Percentiles rank a stretch among this genome's conserved stretches.
Evolutionary conservation across 257 asterid species (phyloP).

Genomic region (Gentiana straminea): DNA sequence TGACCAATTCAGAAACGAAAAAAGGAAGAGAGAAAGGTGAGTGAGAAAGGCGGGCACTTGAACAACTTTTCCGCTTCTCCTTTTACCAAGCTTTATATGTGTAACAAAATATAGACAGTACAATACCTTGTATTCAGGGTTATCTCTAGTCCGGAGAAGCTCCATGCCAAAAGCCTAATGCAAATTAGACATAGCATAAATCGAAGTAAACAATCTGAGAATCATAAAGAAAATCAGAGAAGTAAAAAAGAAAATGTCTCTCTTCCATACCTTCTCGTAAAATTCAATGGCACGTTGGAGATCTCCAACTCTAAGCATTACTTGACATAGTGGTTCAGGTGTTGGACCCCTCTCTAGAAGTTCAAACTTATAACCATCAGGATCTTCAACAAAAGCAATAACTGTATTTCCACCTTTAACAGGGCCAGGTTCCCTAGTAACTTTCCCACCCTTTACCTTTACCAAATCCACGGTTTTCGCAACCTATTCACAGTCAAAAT

Average conservation of each 20-base stretch:
- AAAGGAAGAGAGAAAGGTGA: not conserved
- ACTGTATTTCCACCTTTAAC: constrained; percentile 97
- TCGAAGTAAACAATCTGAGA: not conserved
- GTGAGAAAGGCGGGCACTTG: not conserved
- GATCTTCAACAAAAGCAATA: constrained; percentile 94
- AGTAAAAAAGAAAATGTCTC: not conserved
- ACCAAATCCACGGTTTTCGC: constrained; percentile 79
- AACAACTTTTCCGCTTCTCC: too few species aligned
- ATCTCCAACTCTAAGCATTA: constrained; percentile 99
- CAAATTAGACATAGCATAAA: not conserved
- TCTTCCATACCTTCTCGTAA: constrained; percentile 60
- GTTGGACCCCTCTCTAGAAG: constrained; percentile 94
- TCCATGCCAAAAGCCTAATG: constrained; percentile 91
- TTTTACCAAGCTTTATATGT: too few species aligned
- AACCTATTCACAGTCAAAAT: constrained; percentile 36
- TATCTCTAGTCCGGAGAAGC: constrained; percentile 89
- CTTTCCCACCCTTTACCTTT: constrained; percentile 94
- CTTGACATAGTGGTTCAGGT: constrained; percentile 95
- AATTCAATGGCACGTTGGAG: constrained; percentile 81
- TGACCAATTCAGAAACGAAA: not conserved
- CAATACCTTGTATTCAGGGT: constrained; percentile 93
- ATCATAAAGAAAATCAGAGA: not conserved
- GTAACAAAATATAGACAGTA: not conserved
- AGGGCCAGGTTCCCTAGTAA: constrained; percentile 93
- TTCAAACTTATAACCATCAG: constrained; percentile 97